Evolutionary conservation across 2,329 filamentous ascomycete species (phyloP).

Genomic region (Eutypa lata): DNA sequence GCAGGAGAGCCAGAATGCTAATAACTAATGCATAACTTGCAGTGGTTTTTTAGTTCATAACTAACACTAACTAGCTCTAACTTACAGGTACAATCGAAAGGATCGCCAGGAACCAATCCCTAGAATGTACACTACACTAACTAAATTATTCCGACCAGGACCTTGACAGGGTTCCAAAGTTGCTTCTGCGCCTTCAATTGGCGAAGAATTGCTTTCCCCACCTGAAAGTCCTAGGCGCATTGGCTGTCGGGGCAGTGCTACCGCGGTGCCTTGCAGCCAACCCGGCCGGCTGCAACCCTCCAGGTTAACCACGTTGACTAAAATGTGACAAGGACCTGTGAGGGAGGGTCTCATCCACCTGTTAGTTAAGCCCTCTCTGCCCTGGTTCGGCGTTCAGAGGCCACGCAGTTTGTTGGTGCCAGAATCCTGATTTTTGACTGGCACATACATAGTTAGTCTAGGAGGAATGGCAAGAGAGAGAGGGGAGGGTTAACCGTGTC

Average conservation of each 20-base stretch:
- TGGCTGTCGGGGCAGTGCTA: background rate
- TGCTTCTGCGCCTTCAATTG: background rate
- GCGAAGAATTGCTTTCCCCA: background rate
- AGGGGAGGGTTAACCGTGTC: background rate
- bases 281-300: background rate
- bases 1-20: background rate
- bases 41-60: background rate
- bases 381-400: background rate
- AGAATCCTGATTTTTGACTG: background rate
- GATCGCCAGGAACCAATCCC: background rate
- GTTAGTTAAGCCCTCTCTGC: background rate
- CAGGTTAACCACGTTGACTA: background rate
- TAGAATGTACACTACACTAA: no score
- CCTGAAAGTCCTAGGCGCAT: background rate
- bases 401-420: background rate
- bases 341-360: background rate
- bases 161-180: background rate
- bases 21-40: background rate
- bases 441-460: no score
- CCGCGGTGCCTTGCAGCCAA: background rate
- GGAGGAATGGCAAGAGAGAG: conserved; percentile 3
- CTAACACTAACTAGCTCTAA: background rate
- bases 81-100: background rate
- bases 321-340: background rate
- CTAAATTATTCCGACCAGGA: background rate